phyloP scores from a whole-genome alignment of 148 eudicot genomes.

The Vaccinium vitisidaea region DNA sequence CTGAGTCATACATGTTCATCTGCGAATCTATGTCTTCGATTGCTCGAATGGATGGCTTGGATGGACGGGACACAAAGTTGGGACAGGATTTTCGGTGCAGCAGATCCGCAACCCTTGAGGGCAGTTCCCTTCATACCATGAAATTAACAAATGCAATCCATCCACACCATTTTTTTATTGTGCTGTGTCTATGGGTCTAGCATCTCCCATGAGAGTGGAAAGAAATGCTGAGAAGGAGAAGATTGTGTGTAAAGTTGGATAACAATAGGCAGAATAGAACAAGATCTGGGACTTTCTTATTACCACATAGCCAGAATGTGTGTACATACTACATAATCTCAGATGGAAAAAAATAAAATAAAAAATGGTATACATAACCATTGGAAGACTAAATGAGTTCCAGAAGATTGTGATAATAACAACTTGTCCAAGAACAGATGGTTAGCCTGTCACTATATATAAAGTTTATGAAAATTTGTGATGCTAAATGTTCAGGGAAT shows the following conservation, averaged over 20 bases:
- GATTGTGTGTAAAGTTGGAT: background rate
- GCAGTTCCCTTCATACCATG: too few species aligned
- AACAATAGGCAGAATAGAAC: background rate
- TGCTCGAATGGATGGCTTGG: too few species aligned
- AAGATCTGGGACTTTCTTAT: background rate
- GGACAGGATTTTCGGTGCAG: too few species aligned
- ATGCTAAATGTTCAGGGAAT: background rate
- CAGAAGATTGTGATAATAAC: background rate
- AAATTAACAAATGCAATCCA: too few species aligned
- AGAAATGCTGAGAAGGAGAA: background rate
- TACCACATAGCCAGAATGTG: background rate
- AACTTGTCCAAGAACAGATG: background rate
- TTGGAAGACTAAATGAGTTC: background rate
- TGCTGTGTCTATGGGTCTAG: background rate
- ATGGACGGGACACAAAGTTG: too few species aligned
- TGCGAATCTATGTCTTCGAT: too few species aligned
- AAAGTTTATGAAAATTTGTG: background rate
- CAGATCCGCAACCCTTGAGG: too few species aligned
- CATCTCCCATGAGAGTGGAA: background rate
- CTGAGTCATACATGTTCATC: too few species aligned
- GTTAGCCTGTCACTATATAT: conserved; percentile 9
- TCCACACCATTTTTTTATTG: too few species aligned
- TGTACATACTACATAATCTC: background rate
- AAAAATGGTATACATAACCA: background rate
- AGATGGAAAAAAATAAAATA: too few species aligned